Percentiles rank a stretch among this genome's conserved stretches.
These are phyloP conservation scores for Cicer pinnatifidum DNA, from an alignment of 306 rosid species.

Conservation along the genomic window DNA sequence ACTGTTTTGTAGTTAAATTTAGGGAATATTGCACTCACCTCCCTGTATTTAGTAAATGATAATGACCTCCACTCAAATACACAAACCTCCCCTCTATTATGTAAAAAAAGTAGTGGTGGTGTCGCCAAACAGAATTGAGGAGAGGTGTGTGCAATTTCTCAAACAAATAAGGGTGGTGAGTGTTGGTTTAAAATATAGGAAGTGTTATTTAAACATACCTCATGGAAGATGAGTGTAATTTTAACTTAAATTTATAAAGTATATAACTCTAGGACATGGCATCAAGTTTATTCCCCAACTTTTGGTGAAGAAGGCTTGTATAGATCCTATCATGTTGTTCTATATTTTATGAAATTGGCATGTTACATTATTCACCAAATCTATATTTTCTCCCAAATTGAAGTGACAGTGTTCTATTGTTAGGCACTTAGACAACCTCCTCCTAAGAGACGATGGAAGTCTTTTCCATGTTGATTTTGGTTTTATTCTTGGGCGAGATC, in stretches of 20 bases:
- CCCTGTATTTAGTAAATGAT: neutral
- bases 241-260: conserved; percentile 23
- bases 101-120: neutral
- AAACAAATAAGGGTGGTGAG: neutral
- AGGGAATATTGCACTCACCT: neutral
- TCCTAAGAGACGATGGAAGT: conserved; percentile 91
- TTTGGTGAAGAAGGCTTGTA: conserved; percentile 3
- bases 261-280: neutral
- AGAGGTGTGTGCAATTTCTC: conserved; percentile 5
- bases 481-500: conserved; percentile 95
- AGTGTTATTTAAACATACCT: neutral
- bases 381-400: conserved; percentile 29
- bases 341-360: conserved; percentile 29
- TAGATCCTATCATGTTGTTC: conserved; percentile 15
- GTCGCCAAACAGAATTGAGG: neutral
- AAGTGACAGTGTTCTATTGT: conserved; percentile 36
- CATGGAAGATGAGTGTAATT: neutral
- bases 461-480: conserved; percentile 99
- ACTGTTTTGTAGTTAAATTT: conserved; percentile 16
- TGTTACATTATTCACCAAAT: conserved; percentile 29
- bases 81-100: neutral
- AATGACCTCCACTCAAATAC: neutral
- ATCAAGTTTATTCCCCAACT: neutral
- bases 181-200: neutral
- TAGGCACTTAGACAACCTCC: conserved; percentile 98